Conservation (phyloP, 441 rosid genomes). For the Biscutella laevigata region DNA sequence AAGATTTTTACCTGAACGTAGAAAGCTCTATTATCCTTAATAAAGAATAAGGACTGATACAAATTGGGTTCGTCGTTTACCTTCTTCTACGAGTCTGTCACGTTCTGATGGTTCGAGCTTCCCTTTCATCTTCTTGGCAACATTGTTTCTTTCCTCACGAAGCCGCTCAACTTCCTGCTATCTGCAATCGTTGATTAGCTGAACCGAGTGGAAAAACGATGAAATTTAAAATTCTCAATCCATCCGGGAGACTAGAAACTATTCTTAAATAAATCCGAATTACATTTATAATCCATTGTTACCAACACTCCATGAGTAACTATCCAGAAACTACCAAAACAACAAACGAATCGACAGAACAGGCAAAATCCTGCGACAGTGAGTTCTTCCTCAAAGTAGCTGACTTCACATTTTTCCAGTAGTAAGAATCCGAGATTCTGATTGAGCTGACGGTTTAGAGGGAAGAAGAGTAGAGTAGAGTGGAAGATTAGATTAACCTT, state of each 20-base stretch:
- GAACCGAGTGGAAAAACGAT: slow-evolving; percentile 26
- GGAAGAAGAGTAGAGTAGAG: background rate
- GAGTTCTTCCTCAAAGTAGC: slow-evolving; percentile 1
- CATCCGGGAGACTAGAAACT: background rate
- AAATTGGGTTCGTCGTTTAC: slow-evolving; percentile 20
- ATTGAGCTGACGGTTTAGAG: background rate
- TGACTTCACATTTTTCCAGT: background rate
- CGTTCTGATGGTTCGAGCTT: slow-evolving; percentile 72
- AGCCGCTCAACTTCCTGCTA: slow-evolving; percentile 75
- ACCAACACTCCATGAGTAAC: background rate
- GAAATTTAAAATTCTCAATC: background rate
- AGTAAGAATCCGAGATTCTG: background rate
- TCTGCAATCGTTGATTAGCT: slow-evolving; percentile 60
- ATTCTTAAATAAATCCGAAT: background rate
- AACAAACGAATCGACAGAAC: too few relatives aligned
- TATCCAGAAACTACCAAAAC: background rate
- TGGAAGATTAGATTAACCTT: slow-evolving; percentile 56
- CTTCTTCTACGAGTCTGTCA: slow-evolving; percentile 72
- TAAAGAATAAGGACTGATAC: background rate
- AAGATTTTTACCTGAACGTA: slow-evolving; percentile 56
- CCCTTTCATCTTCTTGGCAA: slow-evolving; percentile 89
- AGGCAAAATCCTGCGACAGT: too few relatives aligned
- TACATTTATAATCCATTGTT: background rate
- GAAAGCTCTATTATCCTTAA: background rate
- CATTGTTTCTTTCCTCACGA: slow-evolving; percentile 77